Evolutionary conservation across 371 early-diverging fungal species (phyloP).

Genomic region (Amoeboaphelidium protococcarum): DNA sequence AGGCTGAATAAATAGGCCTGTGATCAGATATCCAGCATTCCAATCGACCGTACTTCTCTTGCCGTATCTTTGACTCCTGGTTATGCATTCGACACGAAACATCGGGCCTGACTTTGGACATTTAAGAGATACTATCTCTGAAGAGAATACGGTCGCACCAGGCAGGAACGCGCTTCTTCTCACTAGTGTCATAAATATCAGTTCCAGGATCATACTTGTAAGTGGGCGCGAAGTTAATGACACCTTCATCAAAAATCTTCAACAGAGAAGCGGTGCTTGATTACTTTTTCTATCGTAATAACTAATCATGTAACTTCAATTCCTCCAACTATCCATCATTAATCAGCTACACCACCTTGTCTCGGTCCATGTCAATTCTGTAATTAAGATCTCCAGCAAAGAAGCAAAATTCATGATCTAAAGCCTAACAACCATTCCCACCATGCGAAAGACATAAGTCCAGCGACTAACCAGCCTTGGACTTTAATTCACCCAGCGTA

Average conservation of each 20-base stretch:
- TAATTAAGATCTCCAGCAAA: slow-evolving; percentile 62
- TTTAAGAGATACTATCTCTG: neutral
- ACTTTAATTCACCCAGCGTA: neutral
- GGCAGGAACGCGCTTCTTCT: slow-evolving; percentile 47
- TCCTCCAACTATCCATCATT: neutral
- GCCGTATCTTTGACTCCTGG: slow-evolving; percentile 4
- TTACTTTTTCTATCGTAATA: slow-evolving; percentile 18
- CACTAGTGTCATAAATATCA: slow-evolving; percentile 39
- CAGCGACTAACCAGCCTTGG: neutral
- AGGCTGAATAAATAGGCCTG: slow-evolving; percentile 40
- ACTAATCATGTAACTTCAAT: slow-evolving; percentile 30
- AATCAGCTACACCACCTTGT: slow-evolving; percentile 21
- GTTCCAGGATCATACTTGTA: slow-evolving; percentile 53
- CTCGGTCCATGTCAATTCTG: slow-evolving; percentile 33
- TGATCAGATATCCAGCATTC: slow-evolving; percentile 48
- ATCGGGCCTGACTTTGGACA: neutral
- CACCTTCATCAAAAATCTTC: slow-evolving; percentile 29
- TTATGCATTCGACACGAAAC: slow-evolving; percentile 8
- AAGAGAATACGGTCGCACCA: slow-evolving; percentile 45
- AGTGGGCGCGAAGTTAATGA: slow-evolving; percentile 42
- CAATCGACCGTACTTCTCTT: slow-evolving; percentile 14
- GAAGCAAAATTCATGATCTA: slow-evolving; percentile 47
- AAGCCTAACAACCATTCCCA: slow-evolving; percentile 31
- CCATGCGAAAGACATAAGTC: slow-evolving; percentile 15
- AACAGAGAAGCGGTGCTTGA: slow-evolving; percentile 8